Base-by-base conservation (phyloP, 306 rosid species). In the Hippophae rhamnoides region DNA sequence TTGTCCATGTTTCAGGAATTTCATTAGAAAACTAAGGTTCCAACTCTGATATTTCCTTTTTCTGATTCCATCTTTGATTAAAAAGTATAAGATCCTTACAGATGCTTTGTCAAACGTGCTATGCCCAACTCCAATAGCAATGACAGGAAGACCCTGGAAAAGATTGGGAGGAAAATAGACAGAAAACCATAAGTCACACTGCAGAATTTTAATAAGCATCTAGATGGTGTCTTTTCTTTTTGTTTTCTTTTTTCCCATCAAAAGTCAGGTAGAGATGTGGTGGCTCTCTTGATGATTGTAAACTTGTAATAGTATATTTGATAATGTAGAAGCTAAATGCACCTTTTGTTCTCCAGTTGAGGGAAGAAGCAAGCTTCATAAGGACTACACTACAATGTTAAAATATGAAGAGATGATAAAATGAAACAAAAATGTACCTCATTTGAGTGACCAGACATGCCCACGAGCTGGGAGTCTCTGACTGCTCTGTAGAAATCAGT, bases 91-190 rank as follows among this genome's bases (percentile, higher is more conserved):
- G 13, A 65, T 73, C 54, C 99, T 89, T 81, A 93, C 99, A 65
- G 99, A 79, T 60, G 86, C 99, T 83, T 93, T 93, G 78, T 86
- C 94, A 75, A 31, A 86, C 54, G 95, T 81, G 81, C 99, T 93
- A 60, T 69, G 95, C 61, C 99, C 99, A 61, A 84, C 83, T 31
- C 99, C 99, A 67, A 89, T 61, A 64, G 89, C 95, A 56, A 93
- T 69, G 62, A 89, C 94, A 38, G 97, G 99, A 58, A 80, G 76
- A 62, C 97, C 97, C 97, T 93, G 86, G 40, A 52, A 79, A 45
- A 38, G 13, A 64, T 60, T 52, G 52, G 52, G 3, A 78, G 31
- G 53, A 58, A 50, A 60, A 68, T 42, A 57, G 64, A 61, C 66
- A 40, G 41, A 14, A 23, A 64, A 62, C 47, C 41, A 42, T 54